Base-by-base conservation (phyloP, 768 basidiomycete species). In the Royoungia palumana region DNA sequence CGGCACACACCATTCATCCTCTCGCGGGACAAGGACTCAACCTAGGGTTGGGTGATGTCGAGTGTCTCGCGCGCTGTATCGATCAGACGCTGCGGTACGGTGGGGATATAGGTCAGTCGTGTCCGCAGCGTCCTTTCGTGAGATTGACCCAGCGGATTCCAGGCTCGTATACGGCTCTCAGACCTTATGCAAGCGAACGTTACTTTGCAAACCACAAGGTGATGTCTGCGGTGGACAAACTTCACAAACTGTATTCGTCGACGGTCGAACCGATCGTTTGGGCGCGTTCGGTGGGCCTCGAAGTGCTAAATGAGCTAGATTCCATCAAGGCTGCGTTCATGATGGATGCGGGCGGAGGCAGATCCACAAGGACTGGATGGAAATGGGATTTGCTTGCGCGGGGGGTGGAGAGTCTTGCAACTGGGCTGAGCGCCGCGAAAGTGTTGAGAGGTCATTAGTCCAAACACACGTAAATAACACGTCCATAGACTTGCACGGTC, bases 11-110 rank as follows among this genome's bases (percentile, higher is more conserved):
- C 0, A 74, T 93, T 2, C 95, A 98, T 62, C 95, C 96, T 1
- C 80, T 98, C 22, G 95, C 94, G 0, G 96, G 96, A 2, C 95
- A 98, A 65, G 96, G 95, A 0, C 75, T 98, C 35, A 98, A 99
- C 66, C 72, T 95, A 62, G 96, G 95, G n/a, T 72, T 99, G 24
- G 85, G 75, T 1, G 95, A 99, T 64, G 90, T 86, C 3, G 78
- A 85, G 60, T 77, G 78, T 47, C 78, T 99, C 13, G 72, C 82
- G 1, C 73, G 76, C 40, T 82, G 82, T 55, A 80, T 97, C 32
- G 69, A 81, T 27, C 60, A 70, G 6, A 76, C 85, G 1, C 54
- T 87, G 17, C 55, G 60, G 12, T 66, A 73, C 2, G 95, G 95
- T 5, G 82, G 83, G 3, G 96, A 99, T 64, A 76, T 97, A 40